These are phyloP conservation scores for Ogataea angusta DNA, from an alignment of 805 yeast genomes.

Conservation along the genomic window DNA sequence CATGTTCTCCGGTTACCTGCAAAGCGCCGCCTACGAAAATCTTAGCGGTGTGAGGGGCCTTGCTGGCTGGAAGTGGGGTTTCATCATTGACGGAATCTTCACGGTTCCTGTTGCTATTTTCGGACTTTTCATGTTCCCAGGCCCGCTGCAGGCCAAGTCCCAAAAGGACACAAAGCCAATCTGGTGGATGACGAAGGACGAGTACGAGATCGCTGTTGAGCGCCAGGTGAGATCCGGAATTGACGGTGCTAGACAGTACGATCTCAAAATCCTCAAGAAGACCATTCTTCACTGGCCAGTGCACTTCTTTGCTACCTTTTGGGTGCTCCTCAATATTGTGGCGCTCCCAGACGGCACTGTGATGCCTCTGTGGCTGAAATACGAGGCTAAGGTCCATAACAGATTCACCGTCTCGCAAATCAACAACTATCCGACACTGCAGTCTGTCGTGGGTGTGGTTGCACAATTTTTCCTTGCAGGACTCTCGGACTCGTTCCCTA, in stretches of 20 bases:
- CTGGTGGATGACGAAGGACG: constrained; percentile 27
- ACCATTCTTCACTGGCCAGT: constrained; percentile 54
- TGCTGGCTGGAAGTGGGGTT: constrained; percentile 68
- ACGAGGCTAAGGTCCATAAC: constrained; percentile 22
- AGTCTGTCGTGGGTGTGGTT: constrained; percentile 39
- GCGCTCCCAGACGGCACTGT: constrained; percentile 41
- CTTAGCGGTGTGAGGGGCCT: constrained; percentile 45
- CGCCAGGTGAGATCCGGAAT: constrained; percentile 39
- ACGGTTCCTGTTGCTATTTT: constrained; percentile 56
- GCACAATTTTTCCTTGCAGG: constrained; percentile 40
- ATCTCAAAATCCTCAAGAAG: constrained; percentile 41
- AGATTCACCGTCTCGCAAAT: constrained; percentile 34
- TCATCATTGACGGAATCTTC: constrained; percentile 56
- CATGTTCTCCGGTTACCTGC: constrained; percentile 44
- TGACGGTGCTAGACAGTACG: constrained; percentile 29
- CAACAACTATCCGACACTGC: constrained; percentile 41
- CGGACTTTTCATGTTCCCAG: constrained; percentile 58
- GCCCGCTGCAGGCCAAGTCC: constrained; percentile 30
- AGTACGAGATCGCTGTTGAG: constrained; percentile 36
- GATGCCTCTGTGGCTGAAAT: constrained; percentile 38
- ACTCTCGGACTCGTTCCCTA: constrained; percentile 35
- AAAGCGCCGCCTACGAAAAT: constrained; percentile 39
- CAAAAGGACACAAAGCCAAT: constrained; percentile 23
- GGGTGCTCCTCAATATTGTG: constrained; percentile 41
- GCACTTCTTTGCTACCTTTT: constrained; percentile 50